phyloP scores from a whole-genome alignment of 2,329 filamentous ascomycete genomes.

The Conoideocrella luteorostrata region DNA sequence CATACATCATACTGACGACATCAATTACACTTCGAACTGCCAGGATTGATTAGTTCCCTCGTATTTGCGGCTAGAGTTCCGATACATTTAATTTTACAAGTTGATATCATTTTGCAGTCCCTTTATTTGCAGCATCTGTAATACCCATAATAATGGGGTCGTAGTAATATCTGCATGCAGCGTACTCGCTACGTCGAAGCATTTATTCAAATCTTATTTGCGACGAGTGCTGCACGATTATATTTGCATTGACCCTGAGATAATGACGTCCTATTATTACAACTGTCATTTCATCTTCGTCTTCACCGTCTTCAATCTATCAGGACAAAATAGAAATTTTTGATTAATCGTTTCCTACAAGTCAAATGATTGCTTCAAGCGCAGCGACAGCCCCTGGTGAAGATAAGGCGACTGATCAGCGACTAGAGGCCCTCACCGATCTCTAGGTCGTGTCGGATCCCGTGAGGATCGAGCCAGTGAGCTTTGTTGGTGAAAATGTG shows the following conservation, averaged over 20 bases:
- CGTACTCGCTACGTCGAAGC: no score
- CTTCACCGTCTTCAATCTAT: neutral
- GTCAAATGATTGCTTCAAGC: neutral
- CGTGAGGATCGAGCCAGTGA: constrained; percentile 1
- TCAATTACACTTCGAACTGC: neutral
- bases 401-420: no score
- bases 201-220: no score
- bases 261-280: no score
- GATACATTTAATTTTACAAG: neutral
- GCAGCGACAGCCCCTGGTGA: neutral
- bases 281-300: neutral
- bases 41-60: neutral
- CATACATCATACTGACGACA: neutral
- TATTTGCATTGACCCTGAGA: no score
- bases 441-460: neutral
- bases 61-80: neutral
- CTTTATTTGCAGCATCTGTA: no score
- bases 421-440: neutral
- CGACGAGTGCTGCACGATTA: no score
- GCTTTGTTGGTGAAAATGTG: neutral
- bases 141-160: neutral
- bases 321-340: neutral
- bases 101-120: neutral
- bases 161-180: no score
- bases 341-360: neutral